Evolutionary conservation across 768 basidiomycete species (phyloP), one percentile per base, ranked within the genome.

Genomic region (Suillus subaureus): DNA sequence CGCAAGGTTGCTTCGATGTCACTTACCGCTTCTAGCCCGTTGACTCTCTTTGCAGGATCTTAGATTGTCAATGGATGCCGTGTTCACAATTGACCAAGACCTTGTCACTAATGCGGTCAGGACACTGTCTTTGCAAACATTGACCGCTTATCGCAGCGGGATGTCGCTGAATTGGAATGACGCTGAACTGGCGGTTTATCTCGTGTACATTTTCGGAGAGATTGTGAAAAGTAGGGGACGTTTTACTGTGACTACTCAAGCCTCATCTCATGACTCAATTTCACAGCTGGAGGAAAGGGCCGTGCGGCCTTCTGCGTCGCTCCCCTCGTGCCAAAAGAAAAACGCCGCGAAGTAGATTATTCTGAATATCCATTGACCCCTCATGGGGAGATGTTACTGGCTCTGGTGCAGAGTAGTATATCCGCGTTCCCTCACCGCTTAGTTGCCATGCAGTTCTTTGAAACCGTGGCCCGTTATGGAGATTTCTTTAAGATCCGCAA

Each of bases 401-500:
- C 91, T 2, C 87, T 97, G 57, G 87, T 97, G 49, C 87, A 91
- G 70, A 93, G 93, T 28, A 89, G 91, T 40, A 88, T 98, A 62
- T 88, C 89, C 16, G 81, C 84, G 5, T 96, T 90, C 78, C 95
- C 94, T 7, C 91, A 96, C 78, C 88, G 89, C 37, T 84, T 89
- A 15, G 96, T 98, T 23, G 82, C 87, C 9, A 83, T 96, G 77
- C 95, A 97, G 73, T 96, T 93, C 77, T 98, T 98, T 69, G 97
- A 99, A 78, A 92, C 93, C 6, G 86, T 85, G 13, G 86, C 93
- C n/a, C 87, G 97, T 57, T 99, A 99, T 74, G 86, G 88, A 42
- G 97, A 99, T 71, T 99, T 99, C 76, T 99, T 98, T 88, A 95
- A 93, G 77, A 89, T 96, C 28, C 89, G 94, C 68, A 93, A 90